These are phyloP conservation scores for Hygrocybe coccinea DNA, from an alignment of 768 basidiomycete species.

Conservation along the genomic window DNA sequence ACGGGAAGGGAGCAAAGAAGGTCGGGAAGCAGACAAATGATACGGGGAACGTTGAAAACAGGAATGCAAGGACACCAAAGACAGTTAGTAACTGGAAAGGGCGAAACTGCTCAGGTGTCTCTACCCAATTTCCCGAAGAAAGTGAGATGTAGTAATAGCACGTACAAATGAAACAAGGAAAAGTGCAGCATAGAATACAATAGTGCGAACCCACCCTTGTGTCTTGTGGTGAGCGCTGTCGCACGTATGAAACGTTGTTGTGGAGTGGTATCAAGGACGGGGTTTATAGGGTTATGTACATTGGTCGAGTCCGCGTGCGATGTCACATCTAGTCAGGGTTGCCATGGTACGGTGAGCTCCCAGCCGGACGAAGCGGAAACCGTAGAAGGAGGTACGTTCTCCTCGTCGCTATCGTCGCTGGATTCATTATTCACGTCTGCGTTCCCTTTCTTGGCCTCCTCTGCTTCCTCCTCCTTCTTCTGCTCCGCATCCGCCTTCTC, in stretches of 20 bases:
- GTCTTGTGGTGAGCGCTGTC: slow-evolving; percentile 27
- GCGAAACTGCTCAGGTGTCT: background rate
- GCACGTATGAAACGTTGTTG: slow-evolving; percentile 4
- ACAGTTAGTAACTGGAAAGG: background rate
- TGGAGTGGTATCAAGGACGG: background rate
- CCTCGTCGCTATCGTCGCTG: slow-evolving; percentile 38
- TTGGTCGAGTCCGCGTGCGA: slow-evolving; percentile 3
- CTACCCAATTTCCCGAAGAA: background rate
- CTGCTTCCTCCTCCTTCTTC: slow-evolving; percentile 22
- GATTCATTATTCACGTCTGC: background rate
- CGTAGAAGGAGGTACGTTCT: slow-evolving; percentile 34
- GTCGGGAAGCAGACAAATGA: too few species aligned
- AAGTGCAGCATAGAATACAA: slow-evolving; percentile 41
- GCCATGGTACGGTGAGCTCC: slow-evolving; percentile 4
- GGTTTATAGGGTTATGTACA: slow-evolving; percentile 1
- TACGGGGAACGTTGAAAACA: too few species aligned
- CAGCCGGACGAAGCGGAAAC: slow-evolving; percentile 16
- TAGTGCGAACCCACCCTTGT: slow-evolving; percentile 31
- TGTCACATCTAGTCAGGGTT: slow-evolving; percentile 3
- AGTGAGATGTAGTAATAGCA: slow-evolving; percentile 35
- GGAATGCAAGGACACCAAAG: too few species aligned
- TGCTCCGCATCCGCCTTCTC: slow-evolving; percentile 26
- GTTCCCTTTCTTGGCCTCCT: slow-evolving; percentile 9
- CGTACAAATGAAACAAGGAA: slow-evolving; percentile 42
- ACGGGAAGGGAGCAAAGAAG: too few species aligned